Evolutionary conservation across 306 rosid species (phyloP).

Genomic region (Prunus campanulata): DNA sequence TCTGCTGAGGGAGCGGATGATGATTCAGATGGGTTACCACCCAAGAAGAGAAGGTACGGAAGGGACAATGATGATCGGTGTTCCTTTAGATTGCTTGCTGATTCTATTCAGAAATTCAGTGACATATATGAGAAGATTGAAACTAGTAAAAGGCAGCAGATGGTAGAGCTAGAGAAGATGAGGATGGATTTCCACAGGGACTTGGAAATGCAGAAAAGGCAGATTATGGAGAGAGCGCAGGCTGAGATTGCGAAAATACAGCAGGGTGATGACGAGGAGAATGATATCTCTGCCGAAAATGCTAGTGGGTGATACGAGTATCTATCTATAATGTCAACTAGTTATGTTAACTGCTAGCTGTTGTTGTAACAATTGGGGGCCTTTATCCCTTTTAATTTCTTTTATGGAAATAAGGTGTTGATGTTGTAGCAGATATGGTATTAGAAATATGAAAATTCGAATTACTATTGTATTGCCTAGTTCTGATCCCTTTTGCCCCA

Average conservation of each 20-base stretch:
- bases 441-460: slow-evolving; percentile 15
- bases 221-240: slow-evolving; percentile 68
- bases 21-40: slow-evolving; percentile 54
- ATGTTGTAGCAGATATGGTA: slow-evolving; percentile 28
- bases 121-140: slow-evolving; percentile 81
- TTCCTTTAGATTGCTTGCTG: slow-evolving; percentile 70
- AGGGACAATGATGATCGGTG: slow-evolving; percentile 44
- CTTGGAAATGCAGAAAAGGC: slow-evolving; percentile 68
- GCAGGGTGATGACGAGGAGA: slow-evolving; percentile 57
- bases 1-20: slow-evolving; percentile 45
- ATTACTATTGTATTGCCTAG: slow-evolving; percentile 8
- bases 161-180: slow-evolving; percentile 84
- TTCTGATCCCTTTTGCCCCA: background rate
- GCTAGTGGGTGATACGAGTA: slow-evolving; percentile 36
- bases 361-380: slow-evolving; percentile 38
- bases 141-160: slow-evolving; percentile 61
- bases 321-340: slow-evolving; percentile 31
- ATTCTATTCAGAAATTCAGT: slow-evolving; percentile 67
- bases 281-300: slow-evolving; percentile 51
- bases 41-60: slow-evolving; percentile 54
- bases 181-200: slow-evolving; percentile 77
- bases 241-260: slow-evolving; percentile 60
- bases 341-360: slow-evolving; percentile 34
- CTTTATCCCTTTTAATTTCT: slow-evolving; percentile 16
- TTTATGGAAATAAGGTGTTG: slow-evolving; percentile 38